These are phyloP conservation scores for Hypoxylon perforatum DNA, from an alignment of 495 filamentous ascomycete genomes.

Conservation along the genomic window DNA sequence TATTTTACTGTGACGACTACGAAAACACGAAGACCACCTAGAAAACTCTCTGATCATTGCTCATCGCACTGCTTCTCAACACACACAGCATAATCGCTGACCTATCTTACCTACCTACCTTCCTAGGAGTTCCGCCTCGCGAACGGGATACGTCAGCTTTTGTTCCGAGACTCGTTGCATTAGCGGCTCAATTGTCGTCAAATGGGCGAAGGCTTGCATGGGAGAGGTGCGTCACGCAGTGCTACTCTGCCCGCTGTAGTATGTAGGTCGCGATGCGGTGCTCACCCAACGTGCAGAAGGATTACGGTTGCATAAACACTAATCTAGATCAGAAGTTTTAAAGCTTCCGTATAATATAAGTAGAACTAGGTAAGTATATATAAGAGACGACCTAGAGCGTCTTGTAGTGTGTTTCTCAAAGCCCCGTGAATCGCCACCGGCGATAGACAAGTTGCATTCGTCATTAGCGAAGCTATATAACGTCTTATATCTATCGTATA, in stretches of 20 bases:
- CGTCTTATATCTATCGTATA: too few species aligned
- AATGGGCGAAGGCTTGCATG: slow-evolving; percentile 1
- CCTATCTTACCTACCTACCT: slow-evolving; percentile 7
- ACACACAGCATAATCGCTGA: not conserved
- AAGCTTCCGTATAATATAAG: too few species aligned
- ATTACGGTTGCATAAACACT: not conserved
- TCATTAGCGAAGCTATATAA: too few species aligned
- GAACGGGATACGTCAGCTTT: slow-evolving; percentile 3
- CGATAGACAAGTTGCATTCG: too few species aligned
- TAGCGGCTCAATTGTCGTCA: slow-evolving; percentile 2
- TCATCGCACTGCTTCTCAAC: too few species aligned
- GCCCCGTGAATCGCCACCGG: too few species aligned
- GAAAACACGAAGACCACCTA: too few species aligned
- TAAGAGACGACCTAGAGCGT: too few species aligned
- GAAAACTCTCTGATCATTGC: not conserved
- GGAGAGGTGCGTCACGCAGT: not conserved
- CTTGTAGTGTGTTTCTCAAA: too few species aligned
- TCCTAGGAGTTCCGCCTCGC: not conserved
- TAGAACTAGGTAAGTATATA: too few species aligned
- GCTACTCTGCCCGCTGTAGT: not conserved
- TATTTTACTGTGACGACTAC: slow-evolving; percentile 15
- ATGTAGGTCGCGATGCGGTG: slow-evolving; percentile 5
- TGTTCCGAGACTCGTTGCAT: slow-evolving; percentile 17
- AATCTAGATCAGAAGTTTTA: too few species aligned
- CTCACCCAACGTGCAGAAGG: not conserved